phyloP scores from a whole-genome alignment of 2,329 filamentous ascomycete species.

The Scedosporium aurantiacum region DNA sequence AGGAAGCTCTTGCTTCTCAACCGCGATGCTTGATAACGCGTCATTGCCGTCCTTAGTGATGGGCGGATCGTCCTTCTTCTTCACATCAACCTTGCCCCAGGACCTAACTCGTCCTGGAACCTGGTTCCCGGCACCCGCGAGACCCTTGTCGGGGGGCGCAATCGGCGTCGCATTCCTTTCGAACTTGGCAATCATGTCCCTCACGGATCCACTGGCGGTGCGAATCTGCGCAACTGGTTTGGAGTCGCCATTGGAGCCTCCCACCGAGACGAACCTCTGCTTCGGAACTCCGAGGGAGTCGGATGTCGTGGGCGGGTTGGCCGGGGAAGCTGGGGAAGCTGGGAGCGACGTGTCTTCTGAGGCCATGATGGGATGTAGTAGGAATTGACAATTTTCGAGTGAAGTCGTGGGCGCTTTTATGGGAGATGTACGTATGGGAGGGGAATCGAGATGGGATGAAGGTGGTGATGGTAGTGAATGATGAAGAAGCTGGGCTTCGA shows the following conservation, averaged over 20 bases:
- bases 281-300: neutral
- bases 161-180: neutral
- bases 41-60: too few species aligned
- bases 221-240: neutral
- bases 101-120: neutral
- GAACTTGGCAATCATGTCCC: slow-evolving; percentile 3
- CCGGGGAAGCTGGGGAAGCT: neutral
- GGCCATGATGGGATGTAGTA: neutral
- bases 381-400: neutral
- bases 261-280: neutral
- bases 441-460: too few species aligned
- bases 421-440: too few species aligned
- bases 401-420: too few species aligned
- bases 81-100: neutral
- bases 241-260: neutral
- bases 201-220: slow-evolving; percentile 1
- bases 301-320: neutral
- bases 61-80: neutral
- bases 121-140: neutral
- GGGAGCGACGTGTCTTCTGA: neutral
- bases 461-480: too few species aligned
- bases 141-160: neutral
- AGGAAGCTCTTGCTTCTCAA: too few species aligned
- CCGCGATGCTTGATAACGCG: too few species aligned
- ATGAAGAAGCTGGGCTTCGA: too few species aligned